phyloP scores from a whole-genome alignment of 306 rosid species.

The Prunus padus region DNA sequence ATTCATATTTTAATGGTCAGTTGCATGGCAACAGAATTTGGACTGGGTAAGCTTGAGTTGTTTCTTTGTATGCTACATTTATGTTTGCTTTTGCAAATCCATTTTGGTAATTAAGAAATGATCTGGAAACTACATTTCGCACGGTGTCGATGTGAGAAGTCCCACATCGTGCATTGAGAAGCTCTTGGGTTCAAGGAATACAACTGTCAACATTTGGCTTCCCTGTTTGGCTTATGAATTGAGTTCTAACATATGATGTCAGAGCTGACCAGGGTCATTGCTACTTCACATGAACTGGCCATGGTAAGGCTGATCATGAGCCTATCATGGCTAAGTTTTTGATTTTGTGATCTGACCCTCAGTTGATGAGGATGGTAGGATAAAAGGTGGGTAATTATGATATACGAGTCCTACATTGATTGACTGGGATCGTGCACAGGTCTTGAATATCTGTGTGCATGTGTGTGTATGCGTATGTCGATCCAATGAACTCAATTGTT shows the following conservation, averaged over 20 bases:
- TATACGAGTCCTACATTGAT: neutral
- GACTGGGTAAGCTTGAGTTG: slow-evolving; percentile 66
- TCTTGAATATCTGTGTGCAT: neutral
- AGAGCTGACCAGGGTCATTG: neutral
- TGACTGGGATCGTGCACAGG: neutral
- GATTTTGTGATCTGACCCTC: neutral
- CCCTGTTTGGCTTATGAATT: neutral
- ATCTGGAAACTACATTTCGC: slow-evolving; percentile 18
- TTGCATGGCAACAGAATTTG: slow-evolving; percentile 74
- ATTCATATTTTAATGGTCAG: slow-evolving; percentile 85
- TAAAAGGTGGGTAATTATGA: neutral
- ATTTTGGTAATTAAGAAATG: slow-evolving; percentile 14
- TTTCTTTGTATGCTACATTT: neutral
- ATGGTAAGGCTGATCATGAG: neutral
- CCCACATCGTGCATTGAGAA: neutral
- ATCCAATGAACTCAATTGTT: neutral
- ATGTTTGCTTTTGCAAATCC: slow-evolving; percentile 1
- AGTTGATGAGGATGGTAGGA: neutral
- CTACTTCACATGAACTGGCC: neutral
- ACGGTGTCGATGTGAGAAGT: neutral
- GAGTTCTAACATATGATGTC: slow-evolving; percentile 1
- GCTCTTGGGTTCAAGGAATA: neutral
- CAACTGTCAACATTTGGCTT: neutral
- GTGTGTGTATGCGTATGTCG: neutral
- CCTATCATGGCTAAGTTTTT: neutral